Evolutionary conservation across 495 filamentous ascomycete species (phyloP), one percentile per base, ranked within the genome.

Genomic region (Talaromyces liani): DNA sequence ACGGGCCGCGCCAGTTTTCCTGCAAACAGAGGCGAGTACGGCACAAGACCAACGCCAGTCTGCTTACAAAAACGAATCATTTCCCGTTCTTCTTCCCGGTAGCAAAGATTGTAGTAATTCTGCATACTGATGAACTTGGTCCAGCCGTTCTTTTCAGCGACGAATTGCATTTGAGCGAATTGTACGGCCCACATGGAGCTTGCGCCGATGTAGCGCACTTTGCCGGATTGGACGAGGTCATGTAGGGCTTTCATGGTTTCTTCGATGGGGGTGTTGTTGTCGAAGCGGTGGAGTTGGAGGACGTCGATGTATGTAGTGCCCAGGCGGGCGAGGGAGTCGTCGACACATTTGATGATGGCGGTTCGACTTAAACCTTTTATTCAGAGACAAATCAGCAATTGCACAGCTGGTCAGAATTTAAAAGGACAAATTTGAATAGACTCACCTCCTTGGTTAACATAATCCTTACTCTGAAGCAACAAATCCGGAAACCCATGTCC

Each of bases 221-320:
- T 89, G 10, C 87, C 87, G 0, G 74, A 71, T 66, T 82, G 75
- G 1, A 91, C 82, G 0, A 91, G 68, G 65, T 91, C 88, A 65
- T 91, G 82, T 2, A 92, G 73, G 2, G 88, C 87, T 69, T 84
- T 74, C 88, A 93, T 91, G 8, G 87, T 91, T 73, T 91, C 88
- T 70, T 89, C 87, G 14, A 77, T 64, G 0, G 85, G 82, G 1
- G 80, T 82, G 20, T 74, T 71, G 0, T 69, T 65, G 68, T 91
- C 88, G 60, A 79, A 82, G 22, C 85, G 77, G 54, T 36, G 33
- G 9, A 36, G 1, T 36, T 36, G 33, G 33, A 88, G 75, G 12
- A 89, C 67, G 62, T 91, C 87, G 66, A 89, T 82, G 66, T 90
- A 89, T 16, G 69, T 70, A 0, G 84, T 87, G 54, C 77, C 81